Base-by-base conservation (phyloP, 805 yeast species). In the Sugiyamaella marilandica region DNA sequence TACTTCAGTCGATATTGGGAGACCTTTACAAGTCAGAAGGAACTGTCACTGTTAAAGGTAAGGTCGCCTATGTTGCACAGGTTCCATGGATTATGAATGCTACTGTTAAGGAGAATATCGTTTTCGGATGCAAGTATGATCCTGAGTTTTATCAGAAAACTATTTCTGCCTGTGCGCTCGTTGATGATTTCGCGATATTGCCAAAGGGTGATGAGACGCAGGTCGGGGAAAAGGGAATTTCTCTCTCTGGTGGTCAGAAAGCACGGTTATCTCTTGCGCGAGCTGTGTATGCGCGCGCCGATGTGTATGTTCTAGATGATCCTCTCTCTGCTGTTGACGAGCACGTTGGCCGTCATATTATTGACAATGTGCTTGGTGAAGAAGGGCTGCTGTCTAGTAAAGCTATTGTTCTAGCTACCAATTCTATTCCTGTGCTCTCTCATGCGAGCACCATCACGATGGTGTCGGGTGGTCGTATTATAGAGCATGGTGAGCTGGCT, bases 51-150 rank as follows among this genome's bases (percentile, higher is more conserved):
- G 79, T 84, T 10, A 84, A 79, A 64, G 98, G 97, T 41, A 75
- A 79, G 46, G 75, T 87, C 34, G 97, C 97, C 0, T 92, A 91
- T 67, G 96, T 86, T 41, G 83, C 96, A 51, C 90, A 89, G 18
- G 83, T 86, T 37, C 95, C 99, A 1, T 94, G 99, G 99, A 90
- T 94, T 58, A 85, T 90, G 86, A 94, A 94, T 66, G 98, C 96
- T 34, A 77, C 95, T 2, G 92, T 94, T 4, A 78, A 79, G 62
- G 89, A 85, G 14, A 87, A 87, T 63, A 86, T 87, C 50, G 48
- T 76, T 11, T 88, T 87, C 69, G 95, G 95, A 13, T 55, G 64
- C 16, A 77, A 77, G 14, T 81, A 65, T 53, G 80, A 83, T 51
- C 70, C 74, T 48, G 63, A 68, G 1, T 76, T 71, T 55, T 87